Evolutionary conservation across 495 filamentous ascomycete genomes (phyloP).

Genomic region (Aspergillus baeticus): DNA sequence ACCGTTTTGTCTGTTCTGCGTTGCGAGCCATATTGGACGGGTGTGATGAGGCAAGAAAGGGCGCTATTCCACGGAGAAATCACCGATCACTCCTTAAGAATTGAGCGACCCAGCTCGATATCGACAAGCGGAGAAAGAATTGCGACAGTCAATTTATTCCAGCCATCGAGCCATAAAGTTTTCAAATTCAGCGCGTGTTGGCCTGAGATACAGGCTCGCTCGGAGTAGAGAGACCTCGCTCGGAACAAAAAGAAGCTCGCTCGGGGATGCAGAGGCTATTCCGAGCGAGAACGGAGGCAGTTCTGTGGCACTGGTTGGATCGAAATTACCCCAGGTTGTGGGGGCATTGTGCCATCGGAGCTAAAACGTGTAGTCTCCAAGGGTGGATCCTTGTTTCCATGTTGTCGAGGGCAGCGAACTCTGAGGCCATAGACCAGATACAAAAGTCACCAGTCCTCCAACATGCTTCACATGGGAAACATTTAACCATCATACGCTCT

Average conservation of each 20-base stretch:
- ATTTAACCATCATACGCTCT: too few species aligned
- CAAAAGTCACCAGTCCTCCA: too few species aligned
- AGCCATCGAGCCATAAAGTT: too few species aligned
- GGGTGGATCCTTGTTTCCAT: neutral
- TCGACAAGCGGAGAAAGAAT: too few species aligned
- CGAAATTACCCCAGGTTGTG: neutral
- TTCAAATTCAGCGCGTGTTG: neutral
- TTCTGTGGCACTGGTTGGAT: neutral
- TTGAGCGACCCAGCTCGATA: too few species aligned
- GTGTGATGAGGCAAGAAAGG: neutral
- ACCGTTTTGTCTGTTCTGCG: slow-evolving; percentile 9
- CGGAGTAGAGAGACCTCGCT: neutral
- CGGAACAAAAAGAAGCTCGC: neutral
- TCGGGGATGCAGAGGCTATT: neutral
- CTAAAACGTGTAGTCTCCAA: neutral
- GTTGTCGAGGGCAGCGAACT: too few species aligned
- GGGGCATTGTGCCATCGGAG: neutral
- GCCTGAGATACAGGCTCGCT: neutral
- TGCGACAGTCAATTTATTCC: too few species aligned
- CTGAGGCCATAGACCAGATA: too few species aligned
- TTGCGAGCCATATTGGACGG: neutral
- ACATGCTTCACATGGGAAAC: too few species aligned
- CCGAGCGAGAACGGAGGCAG: neutral
- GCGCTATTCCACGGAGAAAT: neutral
- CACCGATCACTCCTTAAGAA: too few species aligned